Evolutionary conservation across 768 basidiomycete species (phyloP), one percentile per base, ranked within the genome.

Genomic region (Paxillus involutus): DNA sequence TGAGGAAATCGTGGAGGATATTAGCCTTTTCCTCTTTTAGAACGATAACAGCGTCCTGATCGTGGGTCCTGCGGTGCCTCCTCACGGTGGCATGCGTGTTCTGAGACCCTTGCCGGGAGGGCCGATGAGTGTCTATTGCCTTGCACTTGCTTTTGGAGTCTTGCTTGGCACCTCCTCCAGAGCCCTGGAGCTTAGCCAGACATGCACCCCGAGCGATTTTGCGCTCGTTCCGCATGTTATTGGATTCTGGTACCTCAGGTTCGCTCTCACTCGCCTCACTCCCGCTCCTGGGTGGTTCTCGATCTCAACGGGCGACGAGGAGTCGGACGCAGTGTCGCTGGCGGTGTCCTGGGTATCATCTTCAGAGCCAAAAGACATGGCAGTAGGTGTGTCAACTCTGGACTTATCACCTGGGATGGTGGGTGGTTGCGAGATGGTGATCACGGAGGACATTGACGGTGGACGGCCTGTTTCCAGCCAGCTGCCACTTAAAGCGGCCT

Each of bases 1-100:
- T 91, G 54, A 97, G 80, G 67, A 96, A 94, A 70, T 96, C 94
- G 54, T 96, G 94, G 68, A 97, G 95, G 11, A 86, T 91, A 66
- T 75, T 80, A 3, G 94, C 91, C 63, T 85, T 84, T 73, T 97
- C 94, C 71, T 98, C 94, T 58, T 90, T 89, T 49, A 98, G 81
- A 19, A 94, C 84, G 40, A 98, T 89, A 3, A 93, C 84, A 12
- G 94, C 94, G 61, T 93, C 89, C 1, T 87, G 84, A 1, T 80
- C 79, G 60, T 76, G 76, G 47, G 63, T 60, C 42, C 71, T 76
- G 39, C 75, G 69, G 7, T 75, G 76, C 47, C 75, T 71, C 59
- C 73, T 77, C 9, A 76, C 59, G 29, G 71, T 75, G 13, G 75
- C 71, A 49, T 74, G 74, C 42, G 79, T 68, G 30, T 68, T 63